Base-by-base conservation (phyloP, 495 filamentous ascomycete species). In the Annulohypoxylon moriforme region DNA sequence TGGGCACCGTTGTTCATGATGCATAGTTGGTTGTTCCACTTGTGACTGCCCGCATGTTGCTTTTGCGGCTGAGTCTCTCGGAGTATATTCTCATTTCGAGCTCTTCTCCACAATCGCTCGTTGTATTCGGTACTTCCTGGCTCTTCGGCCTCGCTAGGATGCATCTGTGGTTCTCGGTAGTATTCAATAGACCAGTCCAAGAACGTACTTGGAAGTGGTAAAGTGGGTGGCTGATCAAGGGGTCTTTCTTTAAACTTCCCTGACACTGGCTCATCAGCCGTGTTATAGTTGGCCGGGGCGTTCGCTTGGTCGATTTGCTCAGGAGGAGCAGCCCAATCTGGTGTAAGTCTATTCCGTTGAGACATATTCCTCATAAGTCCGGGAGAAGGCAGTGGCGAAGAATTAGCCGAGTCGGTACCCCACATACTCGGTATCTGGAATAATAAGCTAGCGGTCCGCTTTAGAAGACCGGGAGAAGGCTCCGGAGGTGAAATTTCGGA, bases 101-200 rank as follows among this genome's bases (percentile, higher is more conserved):
- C 90, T 60, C 96, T 87, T 56, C 96, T 86, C 96, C 96, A 99
- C 3, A 99, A 84, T 18, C 96, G 89, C 71, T 94, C 88, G 77
- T 99, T 99, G 80, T 99, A 98, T 74, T 98, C 94, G n/a, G 93
- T 89, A 70, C 93, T 97, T 11, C 96, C 96, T 20, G 96, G 96
- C 79, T 99, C 96, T 67, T 99, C 96, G 25, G 94, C 92, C 73
- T 99, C 96, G 58, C 91, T 93, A 13, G 93, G 90, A 75, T 95
- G 96, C 96, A 99, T 99, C 80, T 99, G 96, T 44, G 96, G 96
- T 79, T 99, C 94, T 46, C 96, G 93, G 87, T 98, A 99, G 78
- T 99, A 98, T 82, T 98, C 95, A 69, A 93, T 94, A 0, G 94
- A 96, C 93, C 94, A 99, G 63, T 96, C 93, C 70, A 96, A 83